A percentile compares a stretch with the other conserved stretches of the same genome.
Conservation (phyloP, 352 stramenopile genomes). For the Phytophthora europaea region DNA sequence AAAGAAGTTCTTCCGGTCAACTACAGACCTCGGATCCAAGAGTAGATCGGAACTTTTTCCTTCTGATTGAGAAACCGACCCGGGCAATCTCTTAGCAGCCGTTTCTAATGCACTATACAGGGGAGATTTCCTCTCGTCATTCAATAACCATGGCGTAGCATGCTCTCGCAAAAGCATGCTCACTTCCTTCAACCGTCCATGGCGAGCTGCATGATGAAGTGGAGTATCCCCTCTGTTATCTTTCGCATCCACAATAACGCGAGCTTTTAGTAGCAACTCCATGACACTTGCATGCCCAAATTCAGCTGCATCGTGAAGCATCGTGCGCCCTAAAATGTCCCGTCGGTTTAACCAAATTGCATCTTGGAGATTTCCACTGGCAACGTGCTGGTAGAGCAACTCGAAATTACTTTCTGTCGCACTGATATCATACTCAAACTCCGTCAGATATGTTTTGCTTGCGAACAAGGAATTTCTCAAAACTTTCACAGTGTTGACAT, state of each 20-base stretch:
- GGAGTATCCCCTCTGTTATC: conserved; percentile 64
- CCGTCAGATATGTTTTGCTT: conserved; percentile 56
- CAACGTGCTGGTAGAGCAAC: conserved; percentile 59
- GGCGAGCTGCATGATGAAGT: conserved; percentile 63
- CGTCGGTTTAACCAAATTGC: conserved; percentile 57
- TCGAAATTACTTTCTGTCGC: conserved; percentile 71
- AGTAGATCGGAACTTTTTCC: conserved; percentile 8
- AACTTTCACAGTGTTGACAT: not conserved
- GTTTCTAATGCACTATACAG: conserved; percentile 62
- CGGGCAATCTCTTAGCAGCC: conserved; percentile 27
- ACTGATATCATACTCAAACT: conserved; percentile 71
- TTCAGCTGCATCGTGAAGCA: conserved; percentile 75
- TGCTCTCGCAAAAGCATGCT: conserved; percentile 60
- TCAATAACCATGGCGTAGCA: conserved; percentile 48
- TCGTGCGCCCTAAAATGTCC: conserved; percentile 63
- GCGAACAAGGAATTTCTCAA: conserved; percentile 16
- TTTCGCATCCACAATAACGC: conserved; percentile 51
- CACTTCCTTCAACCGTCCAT: conserved; percentile 59
- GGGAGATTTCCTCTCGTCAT: conserved; percentile 64
- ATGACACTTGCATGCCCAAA: conserved; percentile 61
- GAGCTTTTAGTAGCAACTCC: conserved; percentile 57
- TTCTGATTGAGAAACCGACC: not conserved
- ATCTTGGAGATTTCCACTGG: conserved; percentile 45
- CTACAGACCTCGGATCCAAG: not conserved
- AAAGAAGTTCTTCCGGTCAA: conserved; percentile 52